Evolutionary conservation across 371 early-diverging fungal species (phyloP).

Genomic region (Mortierella sp.): DNA sequence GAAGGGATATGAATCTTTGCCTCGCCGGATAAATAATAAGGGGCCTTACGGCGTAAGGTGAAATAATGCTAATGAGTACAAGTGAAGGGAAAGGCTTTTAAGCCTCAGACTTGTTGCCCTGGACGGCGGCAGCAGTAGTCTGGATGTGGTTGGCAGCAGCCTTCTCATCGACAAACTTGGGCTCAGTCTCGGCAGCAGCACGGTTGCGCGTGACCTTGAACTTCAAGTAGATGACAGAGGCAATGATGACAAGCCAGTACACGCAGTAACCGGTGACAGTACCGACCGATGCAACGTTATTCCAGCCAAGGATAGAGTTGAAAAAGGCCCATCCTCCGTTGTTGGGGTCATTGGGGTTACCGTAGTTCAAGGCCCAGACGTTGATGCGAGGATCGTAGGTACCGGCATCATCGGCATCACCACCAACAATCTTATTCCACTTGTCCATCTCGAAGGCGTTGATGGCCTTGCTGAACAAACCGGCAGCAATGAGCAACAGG

Average conservation of each 20-base stretch:
- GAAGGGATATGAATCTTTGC: background rate
- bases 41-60: background rate
- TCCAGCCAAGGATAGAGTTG: constrained; percentile 83
- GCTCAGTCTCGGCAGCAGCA: constrained; percentile 10
- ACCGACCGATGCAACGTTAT: constrained; percentile 76
- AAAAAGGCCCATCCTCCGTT: constrained; percentile 77
- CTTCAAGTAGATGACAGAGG: constrained; percentile 61
- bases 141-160: constrained; percentile 13
- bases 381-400: constrained; percentile 60
- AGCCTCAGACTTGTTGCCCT: constrained; percentile 1
- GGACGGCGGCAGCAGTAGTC: constrained; percentile 19
- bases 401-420: constrained; percentile 62
- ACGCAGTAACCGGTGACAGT: constrained; percentile 76
- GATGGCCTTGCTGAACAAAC: constrained; percentile 71
- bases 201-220: constrained; percentile 55
- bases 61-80: constrained; percentile 16
- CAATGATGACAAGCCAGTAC: constrained; percentile 75
- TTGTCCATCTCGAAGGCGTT: constrained; percentile 50
- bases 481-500: constrained; percentile 83
- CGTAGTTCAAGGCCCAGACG: constrained; percentile 62
- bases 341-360: constrained; percentile 61
- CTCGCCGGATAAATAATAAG: background rate
- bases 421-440: constrained; percentile 67
- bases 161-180: constrained; percentile 30
- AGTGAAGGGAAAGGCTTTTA: background rate